phyloP scores from a whole-genome alignment of 768 basidiomycete species.

The Podaxis carcinomalis region DNA sequence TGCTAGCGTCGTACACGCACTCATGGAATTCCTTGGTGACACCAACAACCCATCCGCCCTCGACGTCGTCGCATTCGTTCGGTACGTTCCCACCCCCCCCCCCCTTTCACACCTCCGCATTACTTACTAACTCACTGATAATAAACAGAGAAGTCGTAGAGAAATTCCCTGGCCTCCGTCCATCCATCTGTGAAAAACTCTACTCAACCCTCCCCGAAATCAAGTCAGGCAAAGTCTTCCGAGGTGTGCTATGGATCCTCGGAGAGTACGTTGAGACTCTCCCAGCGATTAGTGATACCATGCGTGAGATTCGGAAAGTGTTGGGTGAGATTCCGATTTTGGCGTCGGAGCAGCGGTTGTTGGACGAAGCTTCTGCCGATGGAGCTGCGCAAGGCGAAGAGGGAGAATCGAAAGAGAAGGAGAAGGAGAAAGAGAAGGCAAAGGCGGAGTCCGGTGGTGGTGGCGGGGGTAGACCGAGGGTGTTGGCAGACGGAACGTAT shows the following conservation, averaged over 20 bases:
- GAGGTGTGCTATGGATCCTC: conserved; percentile 96
- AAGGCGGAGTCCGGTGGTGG: conserved; percentile 20
- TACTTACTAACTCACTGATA: neutral
- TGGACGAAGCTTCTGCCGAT: conserved; percentile 65
- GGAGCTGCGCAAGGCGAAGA: conserved; percentile 43
- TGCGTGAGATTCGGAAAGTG: conserved; percentile 78
- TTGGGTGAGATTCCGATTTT: conserved; percentile 97
- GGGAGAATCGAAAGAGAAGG: conserved; percentile 17
- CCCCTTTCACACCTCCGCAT: neutral
- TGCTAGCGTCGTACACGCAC: conserved; percentile 87
- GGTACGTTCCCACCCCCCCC: conserved; percentile 23
- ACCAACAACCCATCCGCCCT: conserved; percentile 92
- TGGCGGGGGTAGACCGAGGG: conserved; percentile 60
- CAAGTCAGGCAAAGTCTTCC: conserved; percentile 95
- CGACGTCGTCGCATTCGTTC: conserved; percentile 79
- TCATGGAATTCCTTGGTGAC: conserved; percentile 94
- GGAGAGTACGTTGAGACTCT: conserved; percentile 84
- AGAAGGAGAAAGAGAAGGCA: conserved; percentile 45
- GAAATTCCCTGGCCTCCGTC: conserved; percentile 87
- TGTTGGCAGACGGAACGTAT: conserved; percentile 95
- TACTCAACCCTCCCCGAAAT: conserved; percentile 78
- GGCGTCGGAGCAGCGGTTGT: conserved; percentile 79
- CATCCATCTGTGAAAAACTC: conserved; percentile 81
- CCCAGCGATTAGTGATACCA: conserved; percentile 63
- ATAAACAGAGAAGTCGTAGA: conserved; percentile 83